Percentiles rank a stretch among this genome's conserved stretches.
phyloP scores from a whole-genome alignment of 108 stramenopile species.

The Nitzschia palea region DNA sequence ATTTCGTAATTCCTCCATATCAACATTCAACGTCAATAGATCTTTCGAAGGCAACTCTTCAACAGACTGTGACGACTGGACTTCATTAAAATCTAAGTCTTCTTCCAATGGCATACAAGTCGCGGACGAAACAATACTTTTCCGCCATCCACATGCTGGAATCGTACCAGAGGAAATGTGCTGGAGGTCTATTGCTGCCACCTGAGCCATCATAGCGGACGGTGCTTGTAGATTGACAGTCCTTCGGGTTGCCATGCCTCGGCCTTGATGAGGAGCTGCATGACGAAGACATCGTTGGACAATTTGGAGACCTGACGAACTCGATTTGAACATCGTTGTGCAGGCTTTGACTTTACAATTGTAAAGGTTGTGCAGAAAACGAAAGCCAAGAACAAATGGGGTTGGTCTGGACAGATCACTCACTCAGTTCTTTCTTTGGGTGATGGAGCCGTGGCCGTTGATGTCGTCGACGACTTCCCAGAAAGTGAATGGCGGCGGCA shows the following conservation, averaged over 20 bases:
- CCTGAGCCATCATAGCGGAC: neutral
- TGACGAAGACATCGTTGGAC: neutral
- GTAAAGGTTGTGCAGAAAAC: no score
- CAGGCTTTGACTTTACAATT: no score
- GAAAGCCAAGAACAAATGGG: no score
- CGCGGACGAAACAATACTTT: constrained; percentile 13
- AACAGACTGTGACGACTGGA: neutral
- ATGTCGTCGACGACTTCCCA: no score
- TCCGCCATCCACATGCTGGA: constrained; percentile 11
- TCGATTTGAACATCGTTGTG: neutral
- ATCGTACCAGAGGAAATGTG: neutral
- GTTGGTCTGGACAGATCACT: no score
- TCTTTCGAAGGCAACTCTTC: neutral
- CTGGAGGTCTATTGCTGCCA: neutral
- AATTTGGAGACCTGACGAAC: neutral
- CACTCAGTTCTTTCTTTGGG: no score
- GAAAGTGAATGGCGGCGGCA: no score
- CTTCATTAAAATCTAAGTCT: neutral
- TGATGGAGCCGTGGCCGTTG: no score
- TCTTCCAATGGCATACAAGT: neutral
- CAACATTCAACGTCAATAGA: constrained; percentile 15
- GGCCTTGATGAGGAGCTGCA: neutral
- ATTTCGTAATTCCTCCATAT: constrained; percentile 62
- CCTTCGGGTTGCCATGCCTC: neutral
- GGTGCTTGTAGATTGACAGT: neutral